phyloP scores from a whole-genome alignment of 768 basidiomycete genomes.

The Lentinula guzmanii region DNA sequence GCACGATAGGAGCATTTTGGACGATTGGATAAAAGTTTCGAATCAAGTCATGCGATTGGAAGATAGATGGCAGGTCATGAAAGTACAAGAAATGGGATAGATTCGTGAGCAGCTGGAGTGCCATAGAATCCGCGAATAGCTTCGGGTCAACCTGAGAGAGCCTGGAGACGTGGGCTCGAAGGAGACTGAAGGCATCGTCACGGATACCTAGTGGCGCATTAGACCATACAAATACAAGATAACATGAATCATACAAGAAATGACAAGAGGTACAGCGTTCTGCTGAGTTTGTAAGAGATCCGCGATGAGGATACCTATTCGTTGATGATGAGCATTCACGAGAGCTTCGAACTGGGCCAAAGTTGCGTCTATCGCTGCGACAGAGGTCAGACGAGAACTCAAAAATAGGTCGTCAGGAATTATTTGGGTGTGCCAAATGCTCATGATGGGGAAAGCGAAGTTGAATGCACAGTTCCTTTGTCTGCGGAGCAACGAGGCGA shows the following conservation, averaged over 20 bases:
- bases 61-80: not conserved
- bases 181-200: not conserved
- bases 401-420: not conserved
- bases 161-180: not conserved
- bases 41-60: not conserved
- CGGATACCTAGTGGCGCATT: not conserved
- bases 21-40: not conserved
- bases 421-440: not conserved
- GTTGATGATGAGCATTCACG: not conserved
- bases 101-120: not conserved
- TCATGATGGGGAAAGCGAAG: not conserved
- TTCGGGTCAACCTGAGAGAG: not conserved
- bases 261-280: not conserved
- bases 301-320: not conserved
- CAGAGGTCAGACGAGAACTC: not conserved
- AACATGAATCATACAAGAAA: not conserved
- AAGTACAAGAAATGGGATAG: conserved; percentile 2
- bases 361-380: not conserved
- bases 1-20: not conserved
- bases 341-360: not conserved
- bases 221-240: too few species aligned
- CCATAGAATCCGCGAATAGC: not conserved
- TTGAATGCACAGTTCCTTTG: not conserved
- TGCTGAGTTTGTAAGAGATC: not conserved
- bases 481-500: not conserved